Conservation (phyloP, 257 asterid species). For the Rehmannia glutinosa region DNA sequence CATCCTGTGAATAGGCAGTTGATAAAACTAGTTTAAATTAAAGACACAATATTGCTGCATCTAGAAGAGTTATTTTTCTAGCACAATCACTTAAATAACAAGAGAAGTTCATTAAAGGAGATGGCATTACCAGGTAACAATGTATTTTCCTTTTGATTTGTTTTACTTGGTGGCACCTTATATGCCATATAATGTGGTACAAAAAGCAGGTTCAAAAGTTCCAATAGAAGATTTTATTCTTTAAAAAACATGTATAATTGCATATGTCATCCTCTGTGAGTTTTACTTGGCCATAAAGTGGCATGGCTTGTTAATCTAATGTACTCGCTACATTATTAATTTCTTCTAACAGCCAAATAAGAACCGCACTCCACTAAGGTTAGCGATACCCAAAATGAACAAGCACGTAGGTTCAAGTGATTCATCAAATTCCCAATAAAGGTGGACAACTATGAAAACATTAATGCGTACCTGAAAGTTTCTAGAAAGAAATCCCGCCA, state of each 20-base stretch:
- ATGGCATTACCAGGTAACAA: not conserved
- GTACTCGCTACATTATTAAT: not conserved
- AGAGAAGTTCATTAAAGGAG: slow-evolving; percentile 1
- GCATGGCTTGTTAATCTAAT: not conserved
- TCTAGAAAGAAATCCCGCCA: slow-evolving; percentile 79
- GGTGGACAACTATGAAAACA: not conserved
- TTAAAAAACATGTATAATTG: not conserved
- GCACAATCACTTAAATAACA: slow-evolving; percentile 15
- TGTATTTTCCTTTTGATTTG: not conserved
- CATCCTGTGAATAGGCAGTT: slow-evolving; percentile 54
- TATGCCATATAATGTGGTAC: not conserved
- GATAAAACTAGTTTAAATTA: not conserved
- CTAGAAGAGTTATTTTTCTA: slow-evolving; percentile 9
- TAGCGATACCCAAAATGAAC: slow-evolving; percentile 3
- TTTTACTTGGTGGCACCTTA: not conserved
- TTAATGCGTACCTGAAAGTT: slow-evolving; percentile 76
- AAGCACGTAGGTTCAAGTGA: not conserved
- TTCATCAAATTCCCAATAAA: not conserved
- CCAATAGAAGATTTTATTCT: not conserved
- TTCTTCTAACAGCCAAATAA: slow-evolving; percentile 5
- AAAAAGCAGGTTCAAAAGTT: not conserved
- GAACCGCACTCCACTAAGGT: not conserved
- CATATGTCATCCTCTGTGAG: not conserved
- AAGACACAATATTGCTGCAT: slow-evolving; percentile 13
- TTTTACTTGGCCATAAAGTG: slow-evolving; percentile 1